Conservation (phyloP, 2,329 filamentous ascomycete genomes). For the Triangularia verruculosa region DNA sequence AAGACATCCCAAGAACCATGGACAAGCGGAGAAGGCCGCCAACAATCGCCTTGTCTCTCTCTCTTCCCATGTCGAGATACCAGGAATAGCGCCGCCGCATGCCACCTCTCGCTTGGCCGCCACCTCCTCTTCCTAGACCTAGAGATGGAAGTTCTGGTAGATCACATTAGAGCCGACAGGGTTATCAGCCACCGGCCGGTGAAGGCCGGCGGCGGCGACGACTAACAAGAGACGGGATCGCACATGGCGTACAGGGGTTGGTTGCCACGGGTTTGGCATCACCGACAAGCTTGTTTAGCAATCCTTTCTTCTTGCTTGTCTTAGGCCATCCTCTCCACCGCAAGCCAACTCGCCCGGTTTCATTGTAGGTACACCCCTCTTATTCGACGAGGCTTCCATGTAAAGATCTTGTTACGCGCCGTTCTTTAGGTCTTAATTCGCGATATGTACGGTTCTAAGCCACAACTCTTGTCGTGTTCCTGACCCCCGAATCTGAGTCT, state of each 20-base stretch:
- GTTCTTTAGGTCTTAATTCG: no score
- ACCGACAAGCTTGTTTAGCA: no score
- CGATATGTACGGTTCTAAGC: background rate
- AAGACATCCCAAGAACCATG: background rate
- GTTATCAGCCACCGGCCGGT: background rate
- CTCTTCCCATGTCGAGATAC: background rate
- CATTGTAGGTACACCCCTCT: no score
- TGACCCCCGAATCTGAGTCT: no score
- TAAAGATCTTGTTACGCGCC: background rate
- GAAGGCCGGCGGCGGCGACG: background rate
- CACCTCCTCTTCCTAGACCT: background rate
- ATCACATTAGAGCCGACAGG: background rate
- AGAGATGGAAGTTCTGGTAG: background rate
- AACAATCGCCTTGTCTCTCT: background rate
- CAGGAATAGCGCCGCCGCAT: background rate
- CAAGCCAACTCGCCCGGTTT: no score
- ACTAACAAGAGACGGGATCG: background rate
- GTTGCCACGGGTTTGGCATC: background rate
- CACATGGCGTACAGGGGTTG: background rate
- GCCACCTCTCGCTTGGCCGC: background rate
- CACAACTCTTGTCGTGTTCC: background rate
- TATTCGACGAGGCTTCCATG: background rate
- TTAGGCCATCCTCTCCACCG: background rate
- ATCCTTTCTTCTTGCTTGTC: no score
- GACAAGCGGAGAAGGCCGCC: background rate